Percentiles rank a stretch among this genome's conserved stretches.
phyloP scores from a whole-genome alignment of 257 asterid genomes.

The Solanum tarapatanum region DNA sequence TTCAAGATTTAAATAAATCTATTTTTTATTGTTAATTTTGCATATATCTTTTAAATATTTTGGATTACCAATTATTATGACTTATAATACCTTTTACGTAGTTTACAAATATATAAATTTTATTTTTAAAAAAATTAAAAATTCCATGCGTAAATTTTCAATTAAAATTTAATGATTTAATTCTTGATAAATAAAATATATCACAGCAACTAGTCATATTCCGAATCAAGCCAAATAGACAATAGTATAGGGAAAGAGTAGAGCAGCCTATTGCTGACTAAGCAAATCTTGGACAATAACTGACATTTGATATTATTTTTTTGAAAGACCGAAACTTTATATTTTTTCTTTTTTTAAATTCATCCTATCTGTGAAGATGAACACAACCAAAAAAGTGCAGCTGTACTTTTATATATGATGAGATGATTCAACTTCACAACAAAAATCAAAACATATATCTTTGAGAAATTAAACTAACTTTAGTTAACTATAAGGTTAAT shows the following conservation, averaged over 20 bases:
- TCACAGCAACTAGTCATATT: no score
- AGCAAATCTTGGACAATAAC: neutral
- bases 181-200: no score
- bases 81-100: no score
- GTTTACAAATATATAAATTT: no score
- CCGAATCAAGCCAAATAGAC: neutral
- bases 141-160: no score
- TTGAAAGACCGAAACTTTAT: neutral
- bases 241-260: neutral
- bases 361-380: neutral
- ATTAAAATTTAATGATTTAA: no score
- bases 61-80: no score
- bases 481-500: neutral
- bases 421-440: neutral
- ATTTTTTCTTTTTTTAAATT: neutral
- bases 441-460: neutral
- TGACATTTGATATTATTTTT: neutral
- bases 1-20: fast-evolving
- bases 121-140: no score
- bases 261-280: neutral
- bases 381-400: neutral
- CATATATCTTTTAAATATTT: no score
- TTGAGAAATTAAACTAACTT: neutral
- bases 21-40: no score
- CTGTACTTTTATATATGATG: neutral